Percentiles rank a stretch among this genome's conserved stretches.
phyloP scores from a whole-genome alignment of 768 basidiomycete genomes.

The Mrakia blollopis region DNA sequence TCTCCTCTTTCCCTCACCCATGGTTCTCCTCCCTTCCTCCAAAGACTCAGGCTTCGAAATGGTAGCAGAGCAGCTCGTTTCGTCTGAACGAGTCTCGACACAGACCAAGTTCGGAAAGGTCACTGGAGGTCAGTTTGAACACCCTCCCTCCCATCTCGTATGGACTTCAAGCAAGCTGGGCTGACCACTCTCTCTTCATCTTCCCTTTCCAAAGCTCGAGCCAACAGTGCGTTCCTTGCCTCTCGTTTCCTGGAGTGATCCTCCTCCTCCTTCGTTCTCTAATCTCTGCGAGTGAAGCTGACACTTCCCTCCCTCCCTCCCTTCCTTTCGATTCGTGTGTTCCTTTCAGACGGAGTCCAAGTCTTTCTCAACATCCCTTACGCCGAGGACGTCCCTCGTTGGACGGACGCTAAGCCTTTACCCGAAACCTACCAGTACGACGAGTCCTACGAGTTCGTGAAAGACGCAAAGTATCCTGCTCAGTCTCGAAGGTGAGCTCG shows the following conservation, averaged over 20 bases:
- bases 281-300: background rate
- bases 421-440: slow-evolving; percentile 17
- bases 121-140: slow-evolving; percentile 31
- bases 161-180: background rate
- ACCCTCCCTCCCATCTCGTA: background rate
- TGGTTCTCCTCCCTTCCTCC: slow-evolving; percentile 32
- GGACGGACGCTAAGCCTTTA: slow-evolving; percentile 21
- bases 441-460: slow-evolving; percentile 15
- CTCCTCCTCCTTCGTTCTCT: background rate
- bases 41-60: slow-evolving; percentile 34
- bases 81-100: slow-evolving; percentile 33
- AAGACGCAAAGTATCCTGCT: slow-evolving; percentile 20
- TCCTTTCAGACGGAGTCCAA: slow-evolving; percentile 36
- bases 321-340: background rate
- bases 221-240: background rate
- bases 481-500: slow-evolving; percentile 16
- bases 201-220: background rate
- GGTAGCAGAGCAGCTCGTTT: slow-evolving; percentile 38
- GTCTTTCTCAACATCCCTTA: slow-evolving; percentile 36
- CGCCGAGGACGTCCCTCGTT: slow-evolving; percentile 29
- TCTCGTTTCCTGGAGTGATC: background rate
- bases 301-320: background rate
- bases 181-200: no score
- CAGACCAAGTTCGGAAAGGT: slow-evolving; percentile 34
- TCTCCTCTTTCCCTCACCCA: background rate